Evolutionary conservation across 2,329 filamentous ascomycete genomes (phyloP), one percentile per base, ranked within the genome.

Genomic region (Tympanopsis confertula): DNA sequence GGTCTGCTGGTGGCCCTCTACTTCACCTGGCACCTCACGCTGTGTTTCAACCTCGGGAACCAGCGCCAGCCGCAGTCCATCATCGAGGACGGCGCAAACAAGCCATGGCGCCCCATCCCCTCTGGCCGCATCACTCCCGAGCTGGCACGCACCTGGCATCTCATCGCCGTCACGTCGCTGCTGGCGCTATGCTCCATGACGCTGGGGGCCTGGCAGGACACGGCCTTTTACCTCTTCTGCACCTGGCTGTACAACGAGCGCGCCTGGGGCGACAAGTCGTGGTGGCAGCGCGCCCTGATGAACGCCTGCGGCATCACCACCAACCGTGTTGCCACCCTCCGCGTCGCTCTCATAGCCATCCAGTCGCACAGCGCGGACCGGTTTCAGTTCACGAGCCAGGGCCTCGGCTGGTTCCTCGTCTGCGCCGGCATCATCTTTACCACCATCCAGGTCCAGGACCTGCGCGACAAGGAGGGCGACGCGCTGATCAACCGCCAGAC

Each of bases 381-480:
- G 10, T 13, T 7, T 10, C 30, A 18, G 5, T 13, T 17, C 18
- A 13, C 5, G 17, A 33, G 35, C 19, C 14, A 19, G 14, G 22
- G 26, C 20, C 32, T 17, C 24, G 37, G 32, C 12, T 41, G 40
- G 40, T 39, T 22, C 26, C 19, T 14, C 17, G 3, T 41, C n/a
- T 24, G 39, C 10, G 26, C 22, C 12, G 17, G 33, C 20, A 36
- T 17, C 14, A 36, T 35, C 18, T 39, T 50, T 19, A 39, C 40
- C 2, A 54, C 54, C 5, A 45, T 54, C 30, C 52, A 55, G 22
- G 42, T 53, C 7, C 49, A 50, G 39, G 54, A 57, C 35, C 42
- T 57, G 35, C 43, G 49, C 36, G 54, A 56, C 38, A 42, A 45
- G 24, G 40, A 41, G 5, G 54, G 54, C 1, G 54, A 57, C 41